Percentiles rank a stretch among this genome's conserved stretches.
These are phyloP conservation scores for Fagus crenata DNA, from an alignment of 306 rosid species.

Conservation along the genomic window DNA sequence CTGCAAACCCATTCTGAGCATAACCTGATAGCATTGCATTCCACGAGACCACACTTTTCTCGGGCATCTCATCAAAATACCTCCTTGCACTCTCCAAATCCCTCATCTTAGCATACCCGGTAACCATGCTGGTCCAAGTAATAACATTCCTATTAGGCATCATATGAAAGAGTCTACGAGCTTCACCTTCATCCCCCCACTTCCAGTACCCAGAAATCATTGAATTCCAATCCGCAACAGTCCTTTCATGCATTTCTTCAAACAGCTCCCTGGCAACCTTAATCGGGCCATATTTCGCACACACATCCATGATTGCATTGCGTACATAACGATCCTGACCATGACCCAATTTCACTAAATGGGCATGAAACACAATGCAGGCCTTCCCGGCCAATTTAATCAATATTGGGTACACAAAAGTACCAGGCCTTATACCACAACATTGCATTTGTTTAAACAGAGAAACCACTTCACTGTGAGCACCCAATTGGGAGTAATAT, in stretches of 20 bases:
- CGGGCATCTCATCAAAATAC: slow-evolving; percentile 58
- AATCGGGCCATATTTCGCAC: slow-evolving; percentile 39
- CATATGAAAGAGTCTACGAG: slow-evolving; percentile 41
- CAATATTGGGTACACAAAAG: slow-evolving; percentile 47
- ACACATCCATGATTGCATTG: slow-evolving; percentile 48
- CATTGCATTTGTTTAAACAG: slow-evolving; percentile 44
- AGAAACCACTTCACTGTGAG: slow-evolving; percentile 29
- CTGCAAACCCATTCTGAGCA: slow-evolving; percentile 49
- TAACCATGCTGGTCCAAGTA: slow-evolving; percentile 68
- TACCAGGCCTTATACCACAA: slow-evolving; percentile 24
- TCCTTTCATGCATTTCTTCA: slow-evolving; percentile 58
- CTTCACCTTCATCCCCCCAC: slow-evolving; percentile 56
- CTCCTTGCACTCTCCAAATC: slow-evolving; percentile 49
- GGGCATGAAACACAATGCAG: slow-evolving; percentile 47
- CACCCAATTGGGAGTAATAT: slow-evolving; percentile 44
- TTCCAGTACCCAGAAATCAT: slow-evolving; percentile 66
- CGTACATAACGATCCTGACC: slow-evolving; percentile 43
- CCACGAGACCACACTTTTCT: slow-evolving; percentile 66
- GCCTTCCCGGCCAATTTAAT: slow-evolving; percentile 49
- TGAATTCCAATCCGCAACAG: slow-evolving; percentile 61
- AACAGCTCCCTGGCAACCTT: slow-evolving; percentile 50
- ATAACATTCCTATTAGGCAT: slow-evolving; percentile 46
- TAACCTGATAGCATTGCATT: slow-evolving; percentile 77
- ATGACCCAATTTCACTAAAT: slow-evolving; percentile 45
- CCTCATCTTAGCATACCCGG: slow-evolving; percentile 53